These are phyloP conservation scores for Pholiota adiposa DNA, from an alignment of 1,284 basidiomycete genomes.

Conservation along the genomic window DNA sequence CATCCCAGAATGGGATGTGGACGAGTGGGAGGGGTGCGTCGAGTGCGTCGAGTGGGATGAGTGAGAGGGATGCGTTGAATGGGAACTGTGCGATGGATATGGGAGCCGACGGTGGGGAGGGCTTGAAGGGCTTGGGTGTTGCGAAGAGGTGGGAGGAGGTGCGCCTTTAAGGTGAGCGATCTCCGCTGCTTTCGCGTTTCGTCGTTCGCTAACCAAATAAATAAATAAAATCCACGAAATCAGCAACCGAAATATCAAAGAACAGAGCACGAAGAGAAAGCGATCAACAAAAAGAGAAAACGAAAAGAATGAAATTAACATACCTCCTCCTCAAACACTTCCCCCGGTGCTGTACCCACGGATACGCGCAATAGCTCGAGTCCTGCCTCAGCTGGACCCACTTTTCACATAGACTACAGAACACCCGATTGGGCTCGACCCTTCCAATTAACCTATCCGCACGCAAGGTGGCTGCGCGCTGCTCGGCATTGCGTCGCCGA, in stretches of 20 bases:
- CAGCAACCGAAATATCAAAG: no score
- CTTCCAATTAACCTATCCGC: constrained; percentile 64
- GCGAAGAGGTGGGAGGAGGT: constrained; percentile 12
- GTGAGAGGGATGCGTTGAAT: no score
- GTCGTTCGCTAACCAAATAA: constrained; percentile 19
- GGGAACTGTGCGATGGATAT: no score
- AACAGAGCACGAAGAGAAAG: no score
- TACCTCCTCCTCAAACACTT: constrained; percentile 72
- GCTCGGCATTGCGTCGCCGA: constrained; percentile 71
- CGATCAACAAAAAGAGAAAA: constrained; percentile 30
- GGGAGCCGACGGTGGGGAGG: no score
- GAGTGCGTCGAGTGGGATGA: no score
- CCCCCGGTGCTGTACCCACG: constrained; percentile 75
- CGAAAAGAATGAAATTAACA: constrained; percentile 34
- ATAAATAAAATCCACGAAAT: constrained; percentile 37
- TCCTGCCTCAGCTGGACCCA: constrained; percentile 81
- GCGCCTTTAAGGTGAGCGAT: constrained; percentile 34
- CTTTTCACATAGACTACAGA: constrained; percentile 73
- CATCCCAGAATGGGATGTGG: no score
- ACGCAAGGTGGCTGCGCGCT: constrained; percentile 68
- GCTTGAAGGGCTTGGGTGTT: constrained; percentile 7
- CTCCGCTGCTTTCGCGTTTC: constrained; percentile 51
- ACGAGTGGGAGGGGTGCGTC: no score
- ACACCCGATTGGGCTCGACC: constrained; percentile 76
- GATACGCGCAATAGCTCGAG: constrained; percentile 69